Percentiles rank a stretch among this genome's conserved stretches.
These are phyloP conservation scores for Ogataea trehaloabstinens DNA, from an alignment of 805 yeast species.

Conservation along the genomic window DNA sequence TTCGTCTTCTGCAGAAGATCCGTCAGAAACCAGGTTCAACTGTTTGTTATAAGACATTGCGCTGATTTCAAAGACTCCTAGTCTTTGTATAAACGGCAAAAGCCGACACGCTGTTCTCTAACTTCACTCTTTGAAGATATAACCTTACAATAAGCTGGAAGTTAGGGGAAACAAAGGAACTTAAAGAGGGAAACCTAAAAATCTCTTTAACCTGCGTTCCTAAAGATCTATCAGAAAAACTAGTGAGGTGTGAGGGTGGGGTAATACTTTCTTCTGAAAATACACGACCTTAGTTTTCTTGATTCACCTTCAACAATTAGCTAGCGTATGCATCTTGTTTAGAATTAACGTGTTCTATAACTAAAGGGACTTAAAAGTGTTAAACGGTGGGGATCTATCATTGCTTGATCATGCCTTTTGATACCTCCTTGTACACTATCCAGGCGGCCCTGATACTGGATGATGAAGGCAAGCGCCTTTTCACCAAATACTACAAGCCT, in stretches of 20 bases:
- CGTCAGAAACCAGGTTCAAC: constrained; percentile 16
- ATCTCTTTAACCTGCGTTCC: no score
- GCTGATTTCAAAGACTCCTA: neutral
- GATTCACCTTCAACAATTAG: neutral
- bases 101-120: constrained; percentile 1
- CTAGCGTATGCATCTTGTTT: no score
- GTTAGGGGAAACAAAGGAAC: neutral
- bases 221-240: no score
- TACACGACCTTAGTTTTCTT: no score
- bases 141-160: neutral
- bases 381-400: neutral
- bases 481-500: constrained; percentile 78
- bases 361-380: no score
- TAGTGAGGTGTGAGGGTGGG: no score
- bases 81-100: neutral
- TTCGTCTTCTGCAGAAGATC: constrained; percentile 18
- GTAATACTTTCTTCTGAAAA: no score
- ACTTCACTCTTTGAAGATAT: neutral
- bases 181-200: neutral
- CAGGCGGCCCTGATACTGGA: constrained; percentile 81
- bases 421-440: constrained; percentile 71
- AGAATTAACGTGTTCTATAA: neutral
- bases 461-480: constrained; percentile 73
- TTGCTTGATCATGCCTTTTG: constrained; percentile 20
- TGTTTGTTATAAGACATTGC: constrained; percentile 22